phyloP scores from a whole-genome alignment of 768 basidiomycete species.

The Kwoniella shandongensis region DNA sequence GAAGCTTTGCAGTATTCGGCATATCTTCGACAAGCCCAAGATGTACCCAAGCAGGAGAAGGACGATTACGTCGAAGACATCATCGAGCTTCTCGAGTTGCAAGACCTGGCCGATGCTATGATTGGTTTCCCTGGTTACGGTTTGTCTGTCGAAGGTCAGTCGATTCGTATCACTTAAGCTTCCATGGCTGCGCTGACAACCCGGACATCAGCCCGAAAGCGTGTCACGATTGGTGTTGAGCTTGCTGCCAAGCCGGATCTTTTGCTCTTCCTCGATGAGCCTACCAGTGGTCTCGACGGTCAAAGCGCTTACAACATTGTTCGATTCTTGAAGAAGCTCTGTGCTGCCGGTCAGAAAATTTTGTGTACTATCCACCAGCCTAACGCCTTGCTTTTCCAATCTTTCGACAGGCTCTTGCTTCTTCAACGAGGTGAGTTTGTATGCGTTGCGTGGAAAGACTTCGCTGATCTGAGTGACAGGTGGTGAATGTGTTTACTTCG shows the following conservation, averaged over 20 bases:
- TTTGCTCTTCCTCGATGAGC: slow-evolving; percentile 83
- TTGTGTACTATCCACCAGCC: slow-evolving; percentile 91
- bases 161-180: background rate
- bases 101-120: slow-evolving; percentile 78
- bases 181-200: slow-evolving; percentile 10
- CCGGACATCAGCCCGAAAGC: slow-evolving; percentile 60
- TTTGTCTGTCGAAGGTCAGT: slow-evolving; percentile 58
- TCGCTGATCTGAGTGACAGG: background rate
- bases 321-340: slow-evolving; percentile 69
- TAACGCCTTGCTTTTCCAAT: slow-evolving; percentile 78
- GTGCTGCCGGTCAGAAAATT: slow-evolving; percentile 79
- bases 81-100: slow-evolving; percentile 79
- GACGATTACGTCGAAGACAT: slow-evolving; percentile 69
- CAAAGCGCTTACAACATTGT: slow-evolving; percentile 55
- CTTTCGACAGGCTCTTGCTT: slow-evolving; percentile 75
- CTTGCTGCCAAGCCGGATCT: slow-evolving; percentile 81
- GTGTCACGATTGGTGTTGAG: slow-evolving; percentile 83
- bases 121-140: slow-evolving; percentile 63
- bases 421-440: slow-evolving; percentile 66
- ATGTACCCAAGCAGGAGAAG: slow-evolving; percentile 68
- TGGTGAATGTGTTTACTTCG: slow-evolving; percentile 73
- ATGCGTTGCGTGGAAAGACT: no score
- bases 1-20: slow-evolving; percentile 81
- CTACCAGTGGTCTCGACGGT: slow-evolving; percentile 70
- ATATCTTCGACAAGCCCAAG: slow-evolving; percentile 69